A percentile compares a stretch with the other conserved stretches of the same genome.
These are phyloP conservation scores for Cardamine chenopodiifolia DNA, from an alignment of 345 rosid genomes.

Conservation along the genomic window DNA sequence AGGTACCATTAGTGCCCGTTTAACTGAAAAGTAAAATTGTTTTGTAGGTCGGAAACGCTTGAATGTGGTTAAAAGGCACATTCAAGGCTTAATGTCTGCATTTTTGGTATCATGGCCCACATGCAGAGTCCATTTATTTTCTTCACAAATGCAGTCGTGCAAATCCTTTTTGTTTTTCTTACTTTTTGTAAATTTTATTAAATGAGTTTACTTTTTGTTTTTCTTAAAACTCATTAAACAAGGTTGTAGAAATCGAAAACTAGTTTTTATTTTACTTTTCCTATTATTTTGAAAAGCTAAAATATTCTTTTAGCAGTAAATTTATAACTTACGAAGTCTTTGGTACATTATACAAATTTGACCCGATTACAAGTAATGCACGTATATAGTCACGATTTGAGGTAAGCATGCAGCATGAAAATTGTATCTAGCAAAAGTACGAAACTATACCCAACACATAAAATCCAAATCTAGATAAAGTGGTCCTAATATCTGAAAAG, in stretches of 20 bases:
- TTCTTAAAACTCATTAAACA: not conserved
- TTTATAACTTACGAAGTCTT: not conserved
- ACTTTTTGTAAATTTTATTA: too few relatives aligned
- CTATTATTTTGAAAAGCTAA: not conserved
- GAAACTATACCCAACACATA: slow-evolving; percentile 16
- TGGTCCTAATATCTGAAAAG: slow-evolving; percentile 22
- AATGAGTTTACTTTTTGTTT: not conserved
- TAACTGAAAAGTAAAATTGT: slow-evolving; percentile 40
- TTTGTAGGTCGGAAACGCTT: slow-evolving; percentile 66
- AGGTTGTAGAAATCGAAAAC: not conserved
- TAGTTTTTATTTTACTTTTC: not conserved
- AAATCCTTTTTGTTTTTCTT: not conserved
- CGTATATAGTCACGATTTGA: slow-evolving; percentile 29
- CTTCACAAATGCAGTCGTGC: slow-evolving; percentile 37
- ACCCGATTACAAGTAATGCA: slow-evolving; percentile 17
- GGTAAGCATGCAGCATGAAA: not conserved
- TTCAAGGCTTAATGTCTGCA: slow-evolving; percentile 68
- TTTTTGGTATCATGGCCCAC: slow-evolving; percentile 76
- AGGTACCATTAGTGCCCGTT: slow-evolving; percentile 1
- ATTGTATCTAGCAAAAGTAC: not conserved
- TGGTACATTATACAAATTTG: not conserved
- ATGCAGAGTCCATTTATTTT: slow-evolving; percentile 73
- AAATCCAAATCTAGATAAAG: not conserved
- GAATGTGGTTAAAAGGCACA: slow-evolving; percentile 62
- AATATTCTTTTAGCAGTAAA: not conserved